Conservation (phyloP, 2,329 filamentous ascomycete genomes). For the Pestalotiopsis sp. region DNA sequence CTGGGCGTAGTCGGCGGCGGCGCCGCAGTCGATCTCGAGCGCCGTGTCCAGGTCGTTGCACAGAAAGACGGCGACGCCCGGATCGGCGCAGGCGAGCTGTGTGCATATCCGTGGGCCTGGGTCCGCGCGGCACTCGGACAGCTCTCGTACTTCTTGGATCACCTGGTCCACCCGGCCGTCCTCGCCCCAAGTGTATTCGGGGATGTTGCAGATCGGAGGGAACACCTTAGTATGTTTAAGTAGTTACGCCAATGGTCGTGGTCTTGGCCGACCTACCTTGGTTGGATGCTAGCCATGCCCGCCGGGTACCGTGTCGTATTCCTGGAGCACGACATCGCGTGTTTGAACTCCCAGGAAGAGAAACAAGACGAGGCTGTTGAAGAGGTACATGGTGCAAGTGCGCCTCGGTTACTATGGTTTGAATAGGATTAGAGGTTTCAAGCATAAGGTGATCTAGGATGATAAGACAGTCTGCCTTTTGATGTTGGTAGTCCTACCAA, state of each 20-base stretch:
- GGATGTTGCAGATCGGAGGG: background rate
- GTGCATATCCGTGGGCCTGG: background rate
- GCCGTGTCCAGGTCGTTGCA: conserved; percentile 4
- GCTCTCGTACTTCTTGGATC: background rate
- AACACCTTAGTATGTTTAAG: background rate
- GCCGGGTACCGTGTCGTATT: background rate
- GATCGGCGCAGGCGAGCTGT: background rate
- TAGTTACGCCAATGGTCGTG: background rate
- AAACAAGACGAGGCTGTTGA: background rate
- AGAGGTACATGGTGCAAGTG: background rate
- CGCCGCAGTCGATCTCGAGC: background rate
- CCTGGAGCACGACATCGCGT: background rate
- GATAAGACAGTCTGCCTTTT: too few relatives aligned
- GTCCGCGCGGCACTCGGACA: background rate
- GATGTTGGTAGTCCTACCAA: too few relatives aligned
- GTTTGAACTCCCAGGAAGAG: background rate
- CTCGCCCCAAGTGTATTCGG: background rate
- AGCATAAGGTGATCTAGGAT: too few relatives aligned
- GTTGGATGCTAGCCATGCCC: conserved; percentile 3
- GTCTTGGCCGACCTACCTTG: background rate
- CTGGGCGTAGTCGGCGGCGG: conserved; percentile 6
- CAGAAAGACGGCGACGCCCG: conserved; percentile 1
- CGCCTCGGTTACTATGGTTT: too few relatives aligned
- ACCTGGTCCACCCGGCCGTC: background rate
- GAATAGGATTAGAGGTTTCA: too few relatives aligned